phyloP scores from a whole-genome alignment of 305 asterid genomes.

The Salvia sclarea region DNA sequence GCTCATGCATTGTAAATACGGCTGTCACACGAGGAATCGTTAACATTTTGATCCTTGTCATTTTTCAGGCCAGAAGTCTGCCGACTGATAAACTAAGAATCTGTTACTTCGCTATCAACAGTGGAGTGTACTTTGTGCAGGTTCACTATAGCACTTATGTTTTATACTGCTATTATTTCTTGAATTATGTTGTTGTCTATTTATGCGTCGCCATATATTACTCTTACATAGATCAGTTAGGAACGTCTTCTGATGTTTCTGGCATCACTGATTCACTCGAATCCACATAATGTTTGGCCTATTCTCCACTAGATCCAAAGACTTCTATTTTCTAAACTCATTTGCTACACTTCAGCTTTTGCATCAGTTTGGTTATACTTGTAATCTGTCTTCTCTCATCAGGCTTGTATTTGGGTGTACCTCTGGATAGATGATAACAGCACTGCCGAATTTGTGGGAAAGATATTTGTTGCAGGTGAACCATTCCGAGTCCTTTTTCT shows the following conservation, averaged over 20 bases:
- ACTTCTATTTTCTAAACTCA: constrained; percentile 2
- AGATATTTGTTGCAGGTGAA: constrained; percentile 90
- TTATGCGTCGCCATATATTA: constrained; percentile 8
- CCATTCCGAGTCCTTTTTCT: constrained; percentile 22
- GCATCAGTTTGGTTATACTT: constrained; percentile 14
- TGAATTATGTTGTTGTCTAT: constrained; percentile 17
- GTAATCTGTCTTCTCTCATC: constrained; percentile 35
- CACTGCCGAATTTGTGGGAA: constrained; percentile 67
- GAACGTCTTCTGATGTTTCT: constrained; percentile 11
- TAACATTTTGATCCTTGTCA: constrained; percentile 36
- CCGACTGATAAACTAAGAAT: constrained; percentile 87
- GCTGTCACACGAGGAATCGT: constrained; percentile 22
- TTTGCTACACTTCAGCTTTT: constrained; percentile 9
- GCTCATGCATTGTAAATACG: constrained; percentile 22
- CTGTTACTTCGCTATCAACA: constrained; percentile 61
- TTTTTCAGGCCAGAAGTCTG: constrained; percentile 86
- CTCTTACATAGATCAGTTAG: constrained; percentile 16
- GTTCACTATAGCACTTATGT: constrained; percentile 40
- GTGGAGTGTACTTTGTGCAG: constrained; percentile 77
- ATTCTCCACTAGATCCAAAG: constrained; percentile 20
- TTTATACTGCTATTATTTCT: constrained; percentile 25
- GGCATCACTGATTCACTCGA: constrained; percentile 17
- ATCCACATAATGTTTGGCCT: neutral
- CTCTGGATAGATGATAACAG: constrained; percentile 79
- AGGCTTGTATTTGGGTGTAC: constrained; percentile 85